Conservation (phyloP, 768 basidiomycete genomes). For the Coprinellus micaceus region DNA sequence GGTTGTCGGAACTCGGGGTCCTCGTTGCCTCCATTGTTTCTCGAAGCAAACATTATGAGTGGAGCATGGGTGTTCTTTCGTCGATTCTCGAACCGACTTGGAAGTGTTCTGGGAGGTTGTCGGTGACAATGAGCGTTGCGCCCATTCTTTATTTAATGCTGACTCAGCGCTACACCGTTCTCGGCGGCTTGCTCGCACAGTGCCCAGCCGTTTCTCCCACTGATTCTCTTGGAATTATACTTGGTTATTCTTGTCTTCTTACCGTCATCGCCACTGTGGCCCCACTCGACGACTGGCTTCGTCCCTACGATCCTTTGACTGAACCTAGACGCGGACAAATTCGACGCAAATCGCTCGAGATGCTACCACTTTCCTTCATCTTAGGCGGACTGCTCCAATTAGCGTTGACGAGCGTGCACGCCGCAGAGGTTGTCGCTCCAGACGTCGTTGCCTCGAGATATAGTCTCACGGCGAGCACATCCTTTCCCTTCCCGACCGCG, state of each 20-base stretch:
- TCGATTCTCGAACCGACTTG: not conserved
- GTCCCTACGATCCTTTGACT: not conserved
- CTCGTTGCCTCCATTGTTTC: slow-evolving; percentile 23
- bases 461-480: slow-evolving; percentile 56
- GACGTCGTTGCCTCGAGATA: slow-evolving; percentile 47
- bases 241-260: not conserved
- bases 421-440: slow-evolving; percentile 26
- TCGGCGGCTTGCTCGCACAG: too few relatives aligned
- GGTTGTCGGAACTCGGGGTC: slow-evolving; percentile 51
- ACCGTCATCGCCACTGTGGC: not conserved
- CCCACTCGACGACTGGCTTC: slow-evolving; percentile 7
- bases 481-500: slow-evolving; percentile 60
- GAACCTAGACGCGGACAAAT: not conserved
- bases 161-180: too few relatives aligned
- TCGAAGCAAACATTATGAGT: slow-evolving; percentile 27
- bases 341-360: not conserved
- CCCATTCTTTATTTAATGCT: not conserved
- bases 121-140: not conserved
- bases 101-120: not conserved
- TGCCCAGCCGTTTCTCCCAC: not conserved
- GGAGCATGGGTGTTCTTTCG: slow-evolving; percentile 9
- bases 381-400: slow-evolving; percentile 11
- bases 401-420: slow-evolving; percentile 16
- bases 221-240: not conserved
- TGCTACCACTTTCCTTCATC: slow-evolving; percentile 8